Percentiles rank a stretch among this genome's conserved stretches.
These are phyloP conservation scores for Orbilia quercus DNA, from an alignment of 2,329 filamentous ascomycete genomes.

Conservation along the genomic window DNA sequence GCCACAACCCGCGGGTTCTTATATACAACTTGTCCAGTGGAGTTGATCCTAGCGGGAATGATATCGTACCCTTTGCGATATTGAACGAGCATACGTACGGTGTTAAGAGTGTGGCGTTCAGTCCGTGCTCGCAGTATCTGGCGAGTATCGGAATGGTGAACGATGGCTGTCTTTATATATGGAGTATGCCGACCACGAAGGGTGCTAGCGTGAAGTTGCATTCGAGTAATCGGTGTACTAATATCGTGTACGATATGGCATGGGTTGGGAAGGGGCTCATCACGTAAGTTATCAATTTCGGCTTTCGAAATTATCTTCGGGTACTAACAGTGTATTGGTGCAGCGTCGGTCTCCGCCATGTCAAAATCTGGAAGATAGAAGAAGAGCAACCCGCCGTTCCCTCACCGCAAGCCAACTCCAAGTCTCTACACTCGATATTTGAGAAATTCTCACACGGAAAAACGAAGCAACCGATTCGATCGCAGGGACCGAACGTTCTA, in stretches of 20 bases:
- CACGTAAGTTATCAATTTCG: slow-evolving; percentile 66
- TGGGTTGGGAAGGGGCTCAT: slow-evolving; percentile 89
- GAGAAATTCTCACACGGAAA: slow-evolving; percentile 61
- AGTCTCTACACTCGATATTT: slow-evolving; percentile 54
- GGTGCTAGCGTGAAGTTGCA: slow-evolving; percentile 72
- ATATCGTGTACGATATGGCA: slow-evolving; percentile 82
- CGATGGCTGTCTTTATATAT: slow-evolving; percentile 93
- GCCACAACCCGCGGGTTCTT: slow-evolving; percentile 89
- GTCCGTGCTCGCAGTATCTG: slow-evolving; percentile 83
- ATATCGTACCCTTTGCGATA: slow-evolving; percentile 79
- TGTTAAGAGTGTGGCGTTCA: slow-evolving; percentile 89
- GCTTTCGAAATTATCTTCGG: neutral
- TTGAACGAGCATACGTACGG: slow-evolving; percentile 91
- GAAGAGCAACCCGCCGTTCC: slow-evolving; percentile 68
- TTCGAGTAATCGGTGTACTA: slow-evolving; percentile 93
- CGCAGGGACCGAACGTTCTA: slow-evolving; percentile 74
- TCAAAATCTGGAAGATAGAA: slow-evolving; percentile 92
- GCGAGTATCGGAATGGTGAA: slow-evolving; percentile 89
- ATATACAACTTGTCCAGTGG: slow-evolving; percentile 77
- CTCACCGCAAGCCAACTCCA: slow-evolving; percentile 47
- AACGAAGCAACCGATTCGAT: slow-evolving; percentile 62
- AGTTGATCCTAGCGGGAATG: slow-evolving; percentile 77
- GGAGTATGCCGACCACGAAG: slow-evolving; percentile 70
- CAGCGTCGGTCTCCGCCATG: slow-evolving; percentile 82
- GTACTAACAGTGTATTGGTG: slow-evolving; percentile 54